These are phyloP conservation scores for Copromyces sp. DNA, from an alignment of 495 filamentous ascomycete species.

Conservation along the genomic window DNA sequence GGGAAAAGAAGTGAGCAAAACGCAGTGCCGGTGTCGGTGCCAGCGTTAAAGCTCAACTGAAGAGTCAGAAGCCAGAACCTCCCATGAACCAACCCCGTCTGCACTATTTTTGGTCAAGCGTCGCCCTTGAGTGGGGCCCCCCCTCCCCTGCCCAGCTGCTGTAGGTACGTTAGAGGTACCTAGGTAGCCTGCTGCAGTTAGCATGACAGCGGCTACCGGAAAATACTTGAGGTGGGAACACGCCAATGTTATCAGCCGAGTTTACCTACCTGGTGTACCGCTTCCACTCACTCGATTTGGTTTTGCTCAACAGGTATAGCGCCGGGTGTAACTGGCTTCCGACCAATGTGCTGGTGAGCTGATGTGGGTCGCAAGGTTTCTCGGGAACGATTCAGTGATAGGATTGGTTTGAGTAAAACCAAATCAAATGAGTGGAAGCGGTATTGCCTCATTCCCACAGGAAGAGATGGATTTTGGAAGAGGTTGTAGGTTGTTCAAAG, in stretches of 20 bases:
- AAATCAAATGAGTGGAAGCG: too few species aligned
- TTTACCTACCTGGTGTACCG: too few species aligned
- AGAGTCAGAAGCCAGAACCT: background rate
- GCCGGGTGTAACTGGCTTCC: too few species aligned
- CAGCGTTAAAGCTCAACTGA: background rate
- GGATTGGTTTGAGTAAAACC: too few species aligned
- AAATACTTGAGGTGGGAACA: background rate
- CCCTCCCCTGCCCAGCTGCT: too few species aligned
- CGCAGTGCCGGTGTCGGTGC: background rate
- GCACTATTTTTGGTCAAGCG: background rate
- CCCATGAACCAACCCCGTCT: background rate
- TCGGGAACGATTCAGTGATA: too few species aligned
- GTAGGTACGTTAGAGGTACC: too few species aligned
- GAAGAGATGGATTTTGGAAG: background rate
- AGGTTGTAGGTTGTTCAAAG: background rate
- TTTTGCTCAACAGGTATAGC: too few species aligned
- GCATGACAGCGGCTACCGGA: background rate
- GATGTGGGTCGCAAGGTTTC: too few species aligned
- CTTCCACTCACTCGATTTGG: too few species aligned
- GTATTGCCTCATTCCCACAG: too few species aligned
- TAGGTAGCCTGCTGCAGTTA: background rate
- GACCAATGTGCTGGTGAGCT: too few species aligned
- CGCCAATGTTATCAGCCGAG: background rate
- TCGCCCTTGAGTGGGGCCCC: background rate
- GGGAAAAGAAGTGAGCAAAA: background rate